Base-by-base conservation (phyloP, 176 grass and related monocot genomes). In the Zea luxurians region DNA sequence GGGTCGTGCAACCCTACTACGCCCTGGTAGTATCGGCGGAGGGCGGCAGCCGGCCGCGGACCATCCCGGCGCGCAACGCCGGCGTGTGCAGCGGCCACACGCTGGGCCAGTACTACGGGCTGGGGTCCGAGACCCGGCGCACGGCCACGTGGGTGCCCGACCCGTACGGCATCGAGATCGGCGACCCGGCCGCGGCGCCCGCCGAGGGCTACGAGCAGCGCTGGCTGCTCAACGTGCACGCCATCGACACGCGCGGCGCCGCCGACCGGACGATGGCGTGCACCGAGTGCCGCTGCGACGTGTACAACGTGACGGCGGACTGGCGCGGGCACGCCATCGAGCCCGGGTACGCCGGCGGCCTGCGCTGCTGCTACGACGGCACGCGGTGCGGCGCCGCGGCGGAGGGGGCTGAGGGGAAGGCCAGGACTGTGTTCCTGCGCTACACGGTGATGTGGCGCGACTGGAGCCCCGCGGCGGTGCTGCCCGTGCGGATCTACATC, bases 111-210 rank as follows among this genome's bases (percentile, higher is more conserved):
- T 93, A 97, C 82, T 97, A 73, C 4, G 94, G 94, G 1, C 89
- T 97, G 0, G 94, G 94, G 13, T 98, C 91, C 2, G 95, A 98
- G 83, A 94, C 95, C 11, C 95, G 95, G 20, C 88, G 76, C 47
- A 98, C 95, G 0, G 77, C 85, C 2, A 94, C 87, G 8, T 98
- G 91, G 95, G 80, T 98, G 17, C 95, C 95, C 34, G 91, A 92
- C 47, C 95, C 95, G 8, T 98, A 94, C 2, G 95, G 89, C 27
- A 92, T 98, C n/a, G 91, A 92, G 70, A 34, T 71, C 0, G 95
- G 94, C 37, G 60, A 89, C 13, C 78, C 78, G 1, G 65, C 42
- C 54, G 83, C 60, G 7, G 49, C 87, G 12, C 91, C 91, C 8
- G 38, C 38, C 4, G 53, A 85, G 45, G 95, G 85, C 4, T 92